Evolutionary conservation across 2,329 filamentous ascomycete species (phyloP), one percentile per base, ranked within the genome.

Genomic region (Botrytis aclada): DNA sequence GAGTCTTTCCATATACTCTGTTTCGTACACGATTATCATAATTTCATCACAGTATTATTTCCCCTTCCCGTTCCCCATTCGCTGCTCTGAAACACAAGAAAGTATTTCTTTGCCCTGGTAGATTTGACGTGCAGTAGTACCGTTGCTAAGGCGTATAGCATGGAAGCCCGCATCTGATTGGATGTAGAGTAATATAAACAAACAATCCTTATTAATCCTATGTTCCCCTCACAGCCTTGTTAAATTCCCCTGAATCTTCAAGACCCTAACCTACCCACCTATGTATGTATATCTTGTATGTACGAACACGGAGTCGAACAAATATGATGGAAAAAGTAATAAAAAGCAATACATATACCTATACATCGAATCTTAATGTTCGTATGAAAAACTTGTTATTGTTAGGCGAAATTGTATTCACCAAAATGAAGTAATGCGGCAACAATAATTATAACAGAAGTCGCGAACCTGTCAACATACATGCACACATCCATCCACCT

Each of bases 101-200:
- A 14, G 12, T 6, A 54, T 54, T 9, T n/a, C 4, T 18, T n/a
- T 54, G 5, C n/a, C 51, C 51, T 41, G 60, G 37, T 18, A n/a
- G n/a, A 18, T 43, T 63, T 63, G 61, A 63, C 37, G n/a, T 64
- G 62, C 62, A 64, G 62, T 62, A 62, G 25, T 63, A 43, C 39
- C 25, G 39, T 43, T 63, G 39, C 39, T 64, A 64, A 45, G 62
- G 9, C 5, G 39, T 63, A 16, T 25, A 25, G 41, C 2, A 34
- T 45, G 10, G 25, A 45, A 34, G 29, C 3, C 43, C 20, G 29
- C 20, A 34, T 45, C 43, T n/a, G 3, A 51, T 34, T 18, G 22
- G 16, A 7, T 14, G 37, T 7, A 62, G 25, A 41, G 14, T 29
- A 2, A 29, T 29, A 9, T 41, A 41, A 62, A 62, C 60, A 62